phyloP scores from a whole-genome alignment of 1,284 basidiomycete genomes.

The Boletus nobilissimus region DNA sequence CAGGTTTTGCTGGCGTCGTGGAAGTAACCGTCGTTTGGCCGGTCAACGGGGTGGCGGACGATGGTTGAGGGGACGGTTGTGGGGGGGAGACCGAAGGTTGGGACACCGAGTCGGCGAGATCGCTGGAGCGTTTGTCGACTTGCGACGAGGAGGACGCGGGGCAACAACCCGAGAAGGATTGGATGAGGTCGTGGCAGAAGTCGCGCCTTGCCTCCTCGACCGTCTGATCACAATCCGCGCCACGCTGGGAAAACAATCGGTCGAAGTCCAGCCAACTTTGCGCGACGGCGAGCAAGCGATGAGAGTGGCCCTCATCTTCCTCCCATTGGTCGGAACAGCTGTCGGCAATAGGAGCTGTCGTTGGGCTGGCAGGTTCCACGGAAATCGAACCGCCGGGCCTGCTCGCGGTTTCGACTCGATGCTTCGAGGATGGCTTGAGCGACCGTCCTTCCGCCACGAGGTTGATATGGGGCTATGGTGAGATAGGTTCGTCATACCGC shows the following conservation, averaged over 20 bases:
- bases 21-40: neutral
- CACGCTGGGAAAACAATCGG: neutral
- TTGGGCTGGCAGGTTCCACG: conserved; percentile 8
- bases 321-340: conserved; percentile 1
- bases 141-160: neutral
- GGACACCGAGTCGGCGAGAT: neutral
- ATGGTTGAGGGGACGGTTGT: neutral
- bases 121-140: neutral
- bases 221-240: neutral
- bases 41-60: neutral
- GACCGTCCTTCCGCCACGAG: conserved; percentile 6
- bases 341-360: neutral
- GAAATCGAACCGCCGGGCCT: too few species aligned
- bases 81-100: too few species aligned
- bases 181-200: conserved; percentile 23
- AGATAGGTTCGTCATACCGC: neutral
- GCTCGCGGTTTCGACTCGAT: conserved; percentile 1
- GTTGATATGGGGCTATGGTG: conserved; percentile 15
- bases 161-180: conserved; percentile 2
- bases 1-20: neutral
- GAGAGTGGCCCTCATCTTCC: neutral
- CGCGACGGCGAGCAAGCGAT: neutral
- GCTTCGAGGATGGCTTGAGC: conserved; percentile 1
- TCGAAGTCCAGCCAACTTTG: conserved; percentile 24
- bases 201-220: conserved; percentile 19